Evolutionary conservation across 1,284 basidiomycete species (phyloP).

Genomic region (Rhodotorula sp.): DNA sequence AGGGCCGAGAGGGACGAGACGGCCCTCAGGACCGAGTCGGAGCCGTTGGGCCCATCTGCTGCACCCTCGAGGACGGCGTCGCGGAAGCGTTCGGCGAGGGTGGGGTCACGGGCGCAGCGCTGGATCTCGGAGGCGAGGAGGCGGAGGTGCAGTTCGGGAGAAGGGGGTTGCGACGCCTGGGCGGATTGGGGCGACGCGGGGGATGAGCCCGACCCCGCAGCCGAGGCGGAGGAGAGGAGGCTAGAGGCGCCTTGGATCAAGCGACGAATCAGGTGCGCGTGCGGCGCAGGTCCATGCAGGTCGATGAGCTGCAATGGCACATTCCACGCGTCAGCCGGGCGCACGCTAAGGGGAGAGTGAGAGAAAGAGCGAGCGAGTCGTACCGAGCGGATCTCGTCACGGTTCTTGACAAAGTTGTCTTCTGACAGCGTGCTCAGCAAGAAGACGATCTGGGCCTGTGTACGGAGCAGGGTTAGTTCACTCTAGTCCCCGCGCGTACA

Average conservation of each 20-base stretch:
- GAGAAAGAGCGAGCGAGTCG: slow-evolving; percentile 48
- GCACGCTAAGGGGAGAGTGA: not conserved
- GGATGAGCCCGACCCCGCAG: not conserved
- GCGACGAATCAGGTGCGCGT: slow-evolving; percentile 90
- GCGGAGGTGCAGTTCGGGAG: slow-evolving; percentile 68
- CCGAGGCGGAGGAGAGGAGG: slow-evolving; percentile 56
- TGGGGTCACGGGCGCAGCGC: slow-evolving; percentile 78
- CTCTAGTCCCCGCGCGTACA: too few relatives aligned
- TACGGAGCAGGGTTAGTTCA: not conserved
- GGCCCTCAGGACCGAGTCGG: slow-evolving; percentile 53
- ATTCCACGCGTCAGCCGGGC: slow-evolving; percentile 14
- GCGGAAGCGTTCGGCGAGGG: slow-evolving; percentile 76
- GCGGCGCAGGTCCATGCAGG: slow-evolving; percentile 89
- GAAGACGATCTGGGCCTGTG: slow-evolving; percentile 73
- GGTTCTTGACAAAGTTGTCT: slow-evolving; percentile 88
- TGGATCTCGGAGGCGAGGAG: slow-evolving; percentile 81
- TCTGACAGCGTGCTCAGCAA: slow-evolving; percentile 87
- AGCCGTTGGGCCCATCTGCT: slow-evolving; percentile 56
- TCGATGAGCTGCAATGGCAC: slow-evolving; percentile 70
- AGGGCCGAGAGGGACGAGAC: slow-evolving; percentile 70
- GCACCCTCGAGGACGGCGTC: slow-evolving; percentile 77
- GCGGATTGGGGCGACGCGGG: slow-evolving; percentile 56
- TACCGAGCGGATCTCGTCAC: slow-evolving; percentile 85
- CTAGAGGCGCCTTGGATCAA: slow-evolving; percentile 68
- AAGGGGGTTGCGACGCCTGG: slow-evolving; percentile 31